phyloP scores from a whole-genome alignment of 2,329 filamentous ascomycete species.

The Ophiostoma piceae region DNA sequence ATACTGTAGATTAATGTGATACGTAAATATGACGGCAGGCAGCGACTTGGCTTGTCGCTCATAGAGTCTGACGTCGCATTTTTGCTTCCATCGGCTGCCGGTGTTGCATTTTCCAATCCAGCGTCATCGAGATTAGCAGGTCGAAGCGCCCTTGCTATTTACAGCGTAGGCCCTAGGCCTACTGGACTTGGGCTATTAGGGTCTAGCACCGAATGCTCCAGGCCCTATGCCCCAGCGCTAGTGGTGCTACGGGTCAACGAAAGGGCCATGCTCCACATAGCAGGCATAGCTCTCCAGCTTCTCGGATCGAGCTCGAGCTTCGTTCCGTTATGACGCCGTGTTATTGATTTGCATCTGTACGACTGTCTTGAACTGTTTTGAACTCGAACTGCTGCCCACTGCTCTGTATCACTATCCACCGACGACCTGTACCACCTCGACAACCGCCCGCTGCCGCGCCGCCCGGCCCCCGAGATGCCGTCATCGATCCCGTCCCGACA shows the following conservation, averaged over 20 bases:
- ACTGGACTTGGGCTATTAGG: background rate
- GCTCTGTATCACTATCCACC: no score
- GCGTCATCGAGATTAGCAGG: background rate
- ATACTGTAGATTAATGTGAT: background rate
- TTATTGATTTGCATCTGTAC: background rate
- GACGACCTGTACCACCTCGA: background rate
- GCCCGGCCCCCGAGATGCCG: slow-evolving; percentile 10
- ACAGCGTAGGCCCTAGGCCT: background rate
- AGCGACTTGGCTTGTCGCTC: background rate
- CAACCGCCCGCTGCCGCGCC: background rate
- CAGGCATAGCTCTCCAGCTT: slow-evolving; percentile 7
- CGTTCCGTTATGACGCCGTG: background rate
- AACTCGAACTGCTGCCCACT: no score
- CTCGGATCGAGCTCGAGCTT: background rate
- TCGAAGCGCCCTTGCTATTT: background rate
- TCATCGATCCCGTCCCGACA: slow-evolving; percentile 1
- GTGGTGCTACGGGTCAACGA: background rate
- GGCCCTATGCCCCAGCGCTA: slow-evolving; percentile 1
- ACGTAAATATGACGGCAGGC: background rate
- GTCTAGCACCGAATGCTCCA: background rate
- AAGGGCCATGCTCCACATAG: background rate
- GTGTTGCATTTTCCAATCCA: background rate
- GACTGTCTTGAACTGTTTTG: background rate
- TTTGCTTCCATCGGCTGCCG: background rate
- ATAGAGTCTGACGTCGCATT: background rate